A percentile compares a stretch with the other conserved stretches of the same genome.
These are phyloP conservation scores for Camelina laxa DNA, from an alignment of 345 rosid genomes.

Conservation along the genomic window DNA sequence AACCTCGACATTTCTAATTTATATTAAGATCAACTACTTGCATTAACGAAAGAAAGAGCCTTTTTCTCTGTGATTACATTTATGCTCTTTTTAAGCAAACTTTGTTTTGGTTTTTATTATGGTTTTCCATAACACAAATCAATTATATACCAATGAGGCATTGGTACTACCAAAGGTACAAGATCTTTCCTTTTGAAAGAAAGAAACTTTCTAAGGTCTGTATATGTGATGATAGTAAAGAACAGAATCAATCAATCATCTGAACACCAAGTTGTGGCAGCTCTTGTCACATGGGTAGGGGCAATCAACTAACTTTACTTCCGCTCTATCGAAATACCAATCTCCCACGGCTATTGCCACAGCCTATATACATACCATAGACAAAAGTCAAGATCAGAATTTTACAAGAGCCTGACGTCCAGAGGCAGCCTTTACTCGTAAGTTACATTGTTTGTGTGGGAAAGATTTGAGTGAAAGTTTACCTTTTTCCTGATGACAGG, in stretches of 20 bases:
- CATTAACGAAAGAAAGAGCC: slow-evolving; percentile 5
- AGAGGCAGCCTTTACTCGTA: not conserved
- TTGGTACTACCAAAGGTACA: slow-evolving; percentile 36
- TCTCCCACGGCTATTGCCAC: slow-evolving; percentile 91
- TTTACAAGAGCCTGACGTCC: not conserved
- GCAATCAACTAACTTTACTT: slow-evolving; percentile 72
- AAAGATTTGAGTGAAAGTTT: slow-evolving; percentile 25
- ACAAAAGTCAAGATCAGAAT: slow-evolving; percentile 1
- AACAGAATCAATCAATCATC: slow-evolving; percentile 42
- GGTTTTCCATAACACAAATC: slow-evolving; percentile 20
- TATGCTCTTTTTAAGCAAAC: slow-evolving; percentile 3
- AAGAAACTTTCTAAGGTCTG: slow-evolving; percentile 30
- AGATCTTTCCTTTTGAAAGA: slow-evolving; percentile 32
- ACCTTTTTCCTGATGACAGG: slow-evolving; percentile 82
- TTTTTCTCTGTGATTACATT: slow-evolving; percentile 31
- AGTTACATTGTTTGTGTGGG: slow-evolving; percentile 13
- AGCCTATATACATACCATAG: slow-evolving; percentile 52
- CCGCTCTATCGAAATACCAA: slow-evolving; percentile 85
- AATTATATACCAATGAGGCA: slow-evolving; percentile 43
- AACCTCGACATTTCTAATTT: not conserved
- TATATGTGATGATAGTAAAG: slow-evolving; percentile 30
- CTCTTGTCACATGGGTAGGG: slow-evolving; percentile 88
- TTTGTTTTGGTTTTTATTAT: slow-evolving; percentile 31
- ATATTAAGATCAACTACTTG: slow-evolving; percentile 23
- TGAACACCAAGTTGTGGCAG: slow-evolving; percentile 92